Conservation (phyloP, 2,329 filamentous ascomycete species). For the Didymosphaeria variabile region DNA sequence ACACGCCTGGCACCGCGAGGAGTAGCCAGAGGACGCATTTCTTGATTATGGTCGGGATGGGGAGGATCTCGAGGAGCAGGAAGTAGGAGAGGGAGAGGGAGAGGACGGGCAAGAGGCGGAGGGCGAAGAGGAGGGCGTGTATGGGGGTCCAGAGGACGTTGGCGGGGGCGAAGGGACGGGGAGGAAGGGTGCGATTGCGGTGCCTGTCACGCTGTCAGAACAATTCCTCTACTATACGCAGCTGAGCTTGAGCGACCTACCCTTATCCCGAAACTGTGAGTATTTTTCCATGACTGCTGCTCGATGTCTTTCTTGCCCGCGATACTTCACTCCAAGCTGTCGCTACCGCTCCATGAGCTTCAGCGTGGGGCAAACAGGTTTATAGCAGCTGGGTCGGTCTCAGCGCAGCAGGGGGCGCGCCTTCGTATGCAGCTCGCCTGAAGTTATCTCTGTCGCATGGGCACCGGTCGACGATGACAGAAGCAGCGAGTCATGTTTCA, state of each 20-base stretch:
- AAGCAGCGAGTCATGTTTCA: slow-evolving; percentile 17
- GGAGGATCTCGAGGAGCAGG: slow-evolving; percentile 81
- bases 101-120: slow-evolving; percentile 82
- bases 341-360: slow-evolving; percentile 27
- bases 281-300: slow-evolving; percentile 82
- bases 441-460: slow-evolving; percentile 12
- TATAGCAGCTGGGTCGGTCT: neutral
- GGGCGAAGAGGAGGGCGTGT: slow-evolving; percentile 76
- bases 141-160: slow-evolving; percentile 68
- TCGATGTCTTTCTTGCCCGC: neutral
- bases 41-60: slow-evolving; percentile 72
- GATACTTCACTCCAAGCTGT: neutral
- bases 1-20: slow-evolving; percentile 88
- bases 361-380: slow-evolving; percentile 1
- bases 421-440: slow-evolving; percentile 11
- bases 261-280: slow-evolving; percentile 90
- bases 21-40: slow-evolving; percentile 90
- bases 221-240: neutral
- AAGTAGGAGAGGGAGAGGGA: slow-evolving; percentile 76
- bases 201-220: slow-evolving; percentile 66
- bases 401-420: slow-evolving; percentile 3
- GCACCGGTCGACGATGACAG: slow-evolving; percentile 6
- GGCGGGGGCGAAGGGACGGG: slow-evolving; percentile 76
- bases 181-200: slow-evolving; percentile 95
- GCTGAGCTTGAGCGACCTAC: slow-evolving; percentile 55